These are phyloP conservation scores for Tricholoma flavovirens DNA, from an alignment of 768 basidiomycete genomes.

Conservation along the genomic window DNA sequence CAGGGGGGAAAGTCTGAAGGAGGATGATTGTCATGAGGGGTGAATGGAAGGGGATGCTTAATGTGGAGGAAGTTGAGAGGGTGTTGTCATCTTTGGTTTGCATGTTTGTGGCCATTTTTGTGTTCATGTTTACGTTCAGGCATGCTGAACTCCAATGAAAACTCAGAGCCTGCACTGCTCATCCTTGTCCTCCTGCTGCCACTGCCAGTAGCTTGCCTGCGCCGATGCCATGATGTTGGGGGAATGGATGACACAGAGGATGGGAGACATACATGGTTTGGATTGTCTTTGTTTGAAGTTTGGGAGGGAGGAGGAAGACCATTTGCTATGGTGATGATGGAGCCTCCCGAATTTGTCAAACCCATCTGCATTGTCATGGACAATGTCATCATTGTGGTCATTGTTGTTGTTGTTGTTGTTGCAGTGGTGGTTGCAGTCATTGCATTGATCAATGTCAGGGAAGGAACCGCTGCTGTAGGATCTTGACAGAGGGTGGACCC, in stretches of 20 bases:
- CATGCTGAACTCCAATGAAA: constrained; percentile 19
- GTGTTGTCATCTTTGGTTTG: too few relatives aligned
- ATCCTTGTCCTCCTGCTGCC: constrained; percentile 14
- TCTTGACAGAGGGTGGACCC: too few relatives aligned
- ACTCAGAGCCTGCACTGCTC: constrained; percentile 25
- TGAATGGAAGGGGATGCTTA: constrained; percentile 29
- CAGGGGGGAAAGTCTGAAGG: background rate
- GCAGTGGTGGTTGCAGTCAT: too few relatives aligned
- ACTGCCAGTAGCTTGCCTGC: background rate
- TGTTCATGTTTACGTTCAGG: constrained; percentile 11
- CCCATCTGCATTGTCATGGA: background rate
- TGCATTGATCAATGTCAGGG: too few relatives aligned
- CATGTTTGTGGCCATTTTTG: background rate
- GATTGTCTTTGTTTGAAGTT: too few relatives aligned
- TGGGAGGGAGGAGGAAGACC: too few relatives aligned
- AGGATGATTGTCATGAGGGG: constrained; percentile 26
- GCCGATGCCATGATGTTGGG: constrained; percentile 10
- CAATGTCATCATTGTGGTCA: too few relatives aligned
- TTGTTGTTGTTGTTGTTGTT: too few relatives aligned
- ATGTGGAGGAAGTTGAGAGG: constrained; percentile 30
- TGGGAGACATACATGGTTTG: too few relatives aligned
- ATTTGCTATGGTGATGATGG: too few relatives aligned
- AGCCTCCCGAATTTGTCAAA: too few relatives aligned
- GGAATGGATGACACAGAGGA: constrained; percentile 14
- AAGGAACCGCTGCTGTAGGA: too few relatives aligned